Conservation (phyloP, 495 filamentous ascomycete genomes). For the Margaritispora aquatica region DNA sequence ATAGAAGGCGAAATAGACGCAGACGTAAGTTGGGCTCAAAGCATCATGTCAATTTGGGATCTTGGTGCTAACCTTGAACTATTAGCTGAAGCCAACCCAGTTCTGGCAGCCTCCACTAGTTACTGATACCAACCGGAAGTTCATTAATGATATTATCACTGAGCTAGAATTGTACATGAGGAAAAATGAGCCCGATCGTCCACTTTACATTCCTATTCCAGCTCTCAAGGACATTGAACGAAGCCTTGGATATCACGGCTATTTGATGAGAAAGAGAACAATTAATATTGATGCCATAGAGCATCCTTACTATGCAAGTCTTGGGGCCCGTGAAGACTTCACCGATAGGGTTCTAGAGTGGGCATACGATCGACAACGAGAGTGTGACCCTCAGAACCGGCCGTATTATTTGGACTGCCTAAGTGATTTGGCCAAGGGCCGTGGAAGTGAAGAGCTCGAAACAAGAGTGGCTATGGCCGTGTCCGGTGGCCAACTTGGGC, state of each 20-base stretch:
- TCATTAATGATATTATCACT: conserved; percentile 20
- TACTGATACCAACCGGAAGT: conserved; percentile 9
- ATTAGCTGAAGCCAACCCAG: not conserved
- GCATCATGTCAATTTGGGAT: not conserved
- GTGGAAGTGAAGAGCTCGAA: conserved; percentile 20
- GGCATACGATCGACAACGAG: conserved; percentile 24
- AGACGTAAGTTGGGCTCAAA: conserved; percentile 3
- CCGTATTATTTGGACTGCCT: conserved; percentile 27
- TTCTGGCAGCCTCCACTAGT: conserved; percentile 20
- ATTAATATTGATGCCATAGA: conserved; percentile 17
- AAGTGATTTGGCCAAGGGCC: conserved; percentile 19
- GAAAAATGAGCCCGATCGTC: not conserved
- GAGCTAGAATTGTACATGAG: conserved; percentile 12
- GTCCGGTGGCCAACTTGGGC: conserved; percentile 19
- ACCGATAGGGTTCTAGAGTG: conserved; percentile 21
- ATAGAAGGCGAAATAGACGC: conserved; percentile 11
- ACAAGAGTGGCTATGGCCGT: conserved; percentile 20
- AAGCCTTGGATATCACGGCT: conserved; percentile 22
- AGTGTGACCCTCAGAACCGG: conserved; percentile 20
- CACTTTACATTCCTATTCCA: not conserved
- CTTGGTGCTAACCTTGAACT: not conserved
- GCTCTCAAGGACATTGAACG: conserved; percentile 20
- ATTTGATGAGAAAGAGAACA: conserved; percentile 15
- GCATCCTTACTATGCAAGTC: conserved; percentile 23
- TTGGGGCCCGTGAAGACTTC: conserved; percentile 22